Conservation (phyloP, 805 yeast species). For the Saturnispora sekii region DNA sequence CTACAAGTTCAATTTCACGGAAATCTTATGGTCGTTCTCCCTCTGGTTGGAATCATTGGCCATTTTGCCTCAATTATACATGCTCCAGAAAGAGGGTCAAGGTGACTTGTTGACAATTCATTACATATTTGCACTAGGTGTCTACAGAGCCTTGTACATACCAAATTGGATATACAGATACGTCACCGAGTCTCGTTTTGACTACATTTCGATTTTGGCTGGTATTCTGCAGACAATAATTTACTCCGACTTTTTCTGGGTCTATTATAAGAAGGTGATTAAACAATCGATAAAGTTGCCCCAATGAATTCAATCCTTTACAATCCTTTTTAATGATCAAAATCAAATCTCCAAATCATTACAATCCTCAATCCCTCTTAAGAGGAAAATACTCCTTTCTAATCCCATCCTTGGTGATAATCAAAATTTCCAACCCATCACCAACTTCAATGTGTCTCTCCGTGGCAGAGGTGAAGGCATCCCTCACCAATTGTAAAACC, state of each 20-base stretch:
- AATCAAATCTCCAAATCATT: too few relatives aligned
- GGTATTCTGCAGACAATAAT: slow-evolving; percentile 80
- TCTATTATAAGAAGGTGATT: slow-evolving; percentile 75
- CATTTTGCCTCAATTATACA: slow-evolving; percentile 83
- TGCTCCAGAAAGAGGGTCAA: slow-evolving; percentile 82
- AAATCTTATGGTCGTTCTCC: slow-evolving; percentile 78
- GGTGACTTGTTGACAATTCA: slow-evolving; percentile 84
- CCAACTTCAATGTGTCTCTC: slow-evolving; percentile 99
- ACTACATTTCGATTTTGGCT: slow-evolving; percentile 61
- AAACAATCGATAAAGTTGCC: slow-evolving; percentile 66
- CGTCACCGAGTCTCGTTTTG: slow-evolving; percentile 51
- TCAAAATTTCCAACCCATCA: slow-evolving; percentile 85
- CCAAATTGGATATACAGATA: slow-evolving; percentile 95
- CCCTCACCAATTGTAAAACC: slow-evolving; percentile 79
- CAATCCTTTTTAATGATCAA: too few relatives aligned
- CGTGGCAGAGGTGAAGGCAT: slow-evolving; percentile 92
- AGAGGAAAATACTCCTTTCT: slow-evolving; percentile 74
- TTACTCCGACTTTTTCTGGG: slow-evolving; percentile 92
- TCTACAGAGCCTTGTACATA: slow-evolving; percentile 80
- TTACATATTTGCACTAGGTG: slow-evolving; percentile 87
- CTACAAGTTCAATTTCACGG: slow-evolving; percentile 49
- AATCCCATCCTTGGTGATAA: slow-evolving; percentile 90
- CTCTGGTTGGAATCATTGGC: slow-evolving; percentile 91
- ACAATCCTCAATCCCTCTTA: slow-evolving; percentile 59
- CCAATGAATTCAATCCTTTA: slow-evolving; percentile 11